Evolutionary conservation across 176 grass and related monocot species (phyloP).

Genomic region (Urochloa ruziziensis): DNA sequence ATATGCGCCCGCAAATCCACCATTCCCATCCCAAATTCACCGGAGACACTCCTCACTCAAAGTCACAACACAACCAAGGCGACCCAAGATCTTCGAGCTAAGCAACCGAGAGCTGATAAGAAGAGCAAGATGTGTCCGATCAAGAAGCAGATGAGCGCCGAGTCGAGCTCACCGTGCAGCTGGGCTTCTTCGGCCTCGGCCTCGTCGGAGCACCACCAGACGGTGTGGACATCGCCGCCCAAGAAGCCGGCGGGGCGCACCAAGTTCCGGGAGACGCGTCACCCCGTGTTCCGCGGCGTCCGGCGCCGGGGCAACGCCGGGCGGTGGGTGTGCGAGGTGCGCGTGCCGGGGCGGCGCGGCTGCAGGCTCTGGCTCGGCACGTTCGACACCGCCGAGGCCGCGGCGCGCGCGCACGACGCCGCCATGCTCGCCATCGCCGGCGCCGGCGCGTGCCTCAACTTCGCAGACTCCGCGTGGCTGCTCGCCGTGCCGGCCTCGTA

Average conservation of each 20-base stretch:
- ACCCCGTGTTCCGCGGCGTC: conserved; percentile 50
- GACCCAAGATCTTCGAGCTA: background rate
- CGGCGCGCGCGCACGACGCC: conserved; percentile 72
- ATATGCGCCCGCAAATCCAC: conserved; percentile 12
- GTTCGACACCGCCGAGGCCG: conserved; percentile 66
- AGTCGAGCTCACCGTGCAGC: background rate
- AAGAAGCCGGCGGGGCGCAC: conserved; percentile 9
- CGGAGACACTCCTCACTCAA: background rate
- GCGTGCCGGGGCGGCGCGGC: conserved; percentile 5
- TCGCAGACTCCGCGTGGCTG: conserved; percentile 13
- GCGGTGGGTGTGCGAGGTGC: conserved; percentile 44
- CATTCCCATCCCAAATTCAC: background rate
- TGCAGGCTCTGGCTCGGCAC: conserved; percentile 77
- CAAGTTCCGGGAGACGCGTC: conserved; percentile 60
- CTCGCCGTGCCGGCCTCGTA: conserved; percentile 3
- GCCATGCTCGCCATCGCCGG: conserved; percentile 48
- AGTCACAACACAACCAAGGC: background rate
- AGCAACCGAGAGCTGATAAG: background rate
- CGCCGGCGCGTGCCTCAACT: conserved; percentile 2
- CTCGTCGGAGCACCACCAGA: conserved; percentile 15
- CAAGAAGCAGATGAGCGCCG: conserved; percentile 35
- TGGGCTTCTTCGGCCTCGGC: background rate
- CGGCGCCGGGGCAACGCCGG: conserved; percentile 18
- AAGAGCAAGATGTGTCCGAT: conserved; percentile 8
- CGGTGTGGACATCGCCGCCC: background rate